Conservation (phyloP, 441 rosid species). For the Arabidopsis lyrata region DNA sequence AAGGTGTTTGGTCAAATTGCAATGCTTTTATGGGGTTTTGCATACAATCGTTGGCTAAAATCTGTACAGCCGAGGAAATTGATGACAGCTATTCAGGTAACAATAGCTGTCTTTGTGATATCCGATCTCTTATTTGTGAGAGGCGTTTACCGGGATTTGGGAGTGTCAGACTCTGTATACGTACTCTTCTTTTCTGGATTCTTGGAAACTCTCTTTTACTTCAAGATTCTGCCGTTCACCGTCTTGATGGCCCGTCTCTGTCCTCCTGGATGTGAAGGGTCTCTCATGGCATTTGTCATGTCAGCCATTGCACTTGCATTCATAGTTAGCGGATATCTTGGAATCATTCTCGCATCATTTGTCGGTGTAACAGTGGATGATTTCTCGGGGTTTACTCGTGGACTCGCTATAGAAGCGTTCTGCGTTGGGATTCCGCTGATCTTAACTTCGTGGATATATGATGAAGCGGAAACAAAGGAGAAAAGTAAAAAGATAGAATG, state of each 20-base stretch:
- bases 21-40: slow-evolving; percentile 81
- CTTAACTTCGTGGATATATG: slow-evolving; percentile 71
- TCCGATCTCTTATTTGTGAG: slow-evolving; percentile 76
- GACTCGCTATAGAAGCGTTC: slow-evolving; percentile 66
- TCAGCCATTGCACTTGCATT: slow-evolving; percentile 81
- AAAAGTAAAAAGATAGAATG: slow-evolving; percentile 42
- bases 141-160: slow-evolving; percentile 64
- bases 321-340: slow-evolving; percentile 78
- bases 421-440: slow-evolving; percentile 66
- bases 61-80: slow-evolving; percentile 66
- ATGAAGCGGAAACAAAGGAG: slow-evolving; percentile 47
- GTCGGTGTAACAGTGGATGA: slow-evolving; percentile 64
- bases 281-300: slow-evolving; percentile 81
- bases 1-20: slow-evolving; percentile 85
- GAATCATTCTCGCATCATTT: slow-evolving; percentile 72
- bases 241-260: slow-evolving; percentile 71
- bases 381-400: slow-evolving; percentile 66
- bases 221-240: slow-evolving; percentile 82
- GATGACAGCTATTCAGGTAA: slow-evolving; percentile 66
- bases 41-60: slow-evolving; percentile 64
- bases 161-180: slow-evolving; percentile 67
- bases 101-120: slow-evolving; percentile 66
- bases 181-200: slow-evolving; percentile 71
- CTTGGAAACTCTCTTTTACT: slow-evolving; percentile 70
- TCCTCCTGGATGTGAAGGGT: slow-evolving; percentile 91